Evolutionary conservation across 768 basidiomycete species (phyloP).

Genomic region (Lactarius sp.): DNA sequence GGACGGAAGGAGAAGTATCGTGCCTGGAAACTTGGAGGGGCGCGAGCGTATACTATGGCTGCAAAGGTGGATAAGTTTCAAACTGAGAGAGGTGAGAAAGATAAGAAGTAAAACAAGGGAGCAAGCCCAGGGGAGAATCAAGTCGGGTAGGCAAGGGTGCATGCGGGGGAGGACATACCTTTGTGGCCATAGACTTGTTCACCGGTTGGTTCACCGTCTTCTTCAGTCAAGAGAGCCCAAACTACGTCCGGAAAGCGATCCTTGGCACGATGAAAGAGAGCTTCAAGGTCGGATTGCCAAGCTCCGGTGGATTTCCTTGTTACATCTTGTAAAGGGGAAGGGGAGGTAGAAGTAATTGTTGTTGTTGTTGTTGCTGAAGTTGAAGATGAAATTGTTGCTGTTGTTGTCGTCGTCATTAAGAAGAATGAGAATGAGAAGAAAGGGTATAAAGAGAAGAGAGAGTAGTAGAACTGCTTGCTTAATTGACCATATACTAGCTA

Average conservation of each 20-base stretch:
- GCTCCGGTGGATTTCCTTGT: slow-evolving; percentile 57
- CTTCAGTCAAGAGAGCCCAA: slow-evolving; percentile 67
- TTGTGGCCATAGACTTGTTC: slow-evolving; percentile 90
- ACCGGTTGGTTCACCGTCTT: slow-evolving; percentile 36
- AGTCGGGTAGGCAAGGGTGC: no score
- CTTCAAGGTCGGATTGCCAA: slow-evolving; percentile 80
- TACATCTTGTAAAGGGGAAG: slow-evolving; percentile 52
- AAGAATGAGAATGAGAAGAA: background rate
- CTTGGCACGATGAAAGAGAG: slow-evolving; percentile 76
- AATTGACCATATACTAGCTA: no score
- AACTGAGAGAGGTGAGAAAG: background rate
- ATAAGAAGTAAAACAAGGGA: background rate
- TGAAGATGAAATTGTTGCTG: background rate
- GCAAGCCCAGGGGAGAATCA: background rate
- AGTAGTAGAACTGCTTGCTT: no score
- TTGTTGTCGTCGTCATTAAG: slow-evolving; percentile 10
- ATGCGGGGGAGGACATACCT: slow-evolving; percentile 46
- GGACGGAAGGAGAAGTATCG: slow-evolving; percentile 81
- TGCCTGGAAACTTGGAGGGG: slow-evolving; percentile 85
- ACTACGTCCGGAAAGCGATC: slow-evolving; percentile 95
- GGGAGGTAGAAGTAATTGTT: slow-evolving; percentile 36
- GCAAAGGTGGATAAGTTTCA: slow-evolving; percentile 4
- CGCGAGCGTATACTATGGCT: slow-evolving; percentile 95
- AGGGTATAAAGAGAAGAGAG: background rate
- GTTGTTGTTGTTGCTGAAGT: background rate